phyloP scores from a whole-genome alignment of 768 basidiomycete species.

The Russula dissimulans region DNA sequence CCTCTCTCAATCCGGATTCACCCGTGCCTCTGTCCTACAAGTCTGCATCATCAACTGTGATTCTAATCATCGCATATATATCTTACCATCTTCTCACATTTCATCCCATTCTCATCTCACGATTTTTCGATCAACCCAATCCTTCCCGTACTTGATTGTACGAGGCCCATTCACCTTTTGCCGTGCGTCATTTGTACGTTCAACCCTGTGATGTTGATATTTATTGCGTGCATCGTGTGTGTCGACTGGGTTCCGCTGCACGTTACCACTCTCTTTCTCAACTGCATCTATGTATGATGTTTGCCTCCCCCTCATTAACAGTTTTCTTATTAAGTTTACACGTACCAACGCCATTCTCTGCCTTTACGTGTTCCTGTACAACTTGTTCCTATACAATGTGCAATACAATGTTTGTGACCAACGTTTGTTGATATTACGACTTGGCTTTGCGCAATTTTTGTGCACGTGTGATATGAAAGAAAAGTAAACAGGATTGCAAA shows the following conservation, averaged over 20 bases:
- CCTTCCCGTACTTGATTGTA: slow-evolving; percentile 10
- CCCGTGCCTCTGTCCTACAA: slow-evolving; percentile 13
- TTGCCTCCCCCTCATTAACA: not conserved
- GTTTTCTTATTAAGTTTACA: slow-evolving; percentile 12
- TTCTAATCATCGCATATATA: slow-evolving; percentile 16
- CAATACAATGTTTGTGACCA: slow-evolving; percentile 12
- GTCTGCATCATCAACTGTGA: slow-evolving; percentile 15
- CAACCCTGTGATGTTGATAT: slow-evolving; percentile 3
- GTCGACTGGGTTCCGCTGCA: slow-evolving; percentile 1
- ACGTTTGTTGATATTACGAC: not conserved
- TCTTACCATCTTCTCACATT: slow-evolving; percentile 16
- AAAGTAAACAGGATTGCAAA: not conserved
- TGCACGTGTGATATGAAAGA: not conserved
- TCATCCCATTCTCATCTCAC: slow-evolving; percentile 14
- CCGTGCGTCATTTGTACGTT: slow-evolving; percentile 7
- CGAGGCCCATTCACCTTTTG: slow-evolving; percentile 4
- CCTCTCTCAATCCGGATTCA: slow-evolving; percentile 15
- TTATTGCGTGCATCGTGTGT: slow-evolving; percentile 7
- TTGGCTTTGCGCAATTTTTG: too few species aligned
- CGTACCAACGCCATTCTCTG: slow-evolving; percentile 6
- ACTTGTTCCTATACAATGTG: slow-evolving; percentile 14
- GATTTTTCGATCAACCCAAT: slow-evolving; percentile 5
- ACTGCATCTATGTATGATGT: slow-evolving; percentile 17
- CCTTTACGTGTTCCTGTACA: slow-evolving; percentile 13
- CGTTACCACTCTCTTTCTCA: not conserved